A percentile compares a stretch with the other conserved stretches of the same genome.
Conservation (phyloP, 2,329 filamentous ascomycete genomes). For the Venturia asperata region DNA sequence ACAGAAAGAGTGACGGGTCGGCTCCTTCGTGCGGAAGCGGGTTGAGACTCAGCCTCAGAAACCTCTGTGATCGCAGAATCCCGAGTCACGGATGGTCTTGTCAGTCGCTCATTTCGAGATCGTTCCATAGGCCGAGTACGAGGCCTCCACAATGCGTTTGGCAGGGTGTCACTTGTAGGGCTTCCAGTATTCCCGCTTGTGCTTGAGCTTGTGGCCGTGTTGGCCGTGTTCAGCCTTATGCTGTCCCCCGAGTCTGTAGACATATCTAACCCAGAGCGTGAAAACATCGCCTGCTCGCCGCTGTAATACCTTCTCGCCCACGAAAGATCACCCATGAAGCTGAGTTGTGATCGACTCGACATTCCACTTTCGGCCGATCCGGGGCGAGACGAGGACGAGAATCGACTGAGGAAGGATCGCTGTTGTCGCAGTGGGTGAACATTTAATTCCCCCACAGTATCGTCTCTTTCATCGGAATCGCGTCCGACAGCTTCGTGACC, state of each 20-base stretch:
- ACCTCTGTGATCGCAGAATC: slow-evolving; percentile 9
- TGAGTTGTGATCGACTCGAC: slow-evolving; percentile 22
- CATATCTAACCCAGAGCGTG: neutral
- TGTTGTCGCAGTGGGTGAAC: slow-evolving; percentile 32
- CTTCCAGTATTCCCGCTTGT: slow-evolving; percentile 31
- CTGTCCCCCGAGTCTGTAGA: neutral
- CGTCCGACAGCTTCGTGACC: slow-evolving; percentile 26
- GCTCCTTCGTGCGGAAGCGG: slow-evolving; percentile 24
- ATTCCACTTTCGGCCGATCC: slow-evolving; percentile 31
- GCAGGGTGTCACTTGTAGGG: slow-evolving; percentile 34
- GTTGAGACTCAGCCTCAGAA: neutral
- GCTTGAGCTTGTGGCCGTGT: no score
- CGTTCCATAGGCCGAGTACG: slow-evolving; percentile 32
- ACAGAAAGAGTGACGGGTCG: slow-evolving; percentile 24
- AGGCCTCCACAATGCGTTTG: slow-evolving; percentile 32
- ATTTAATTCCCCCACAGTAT: slow-evolving; percentile 35
- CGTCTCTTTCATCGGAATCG: slow-evolving; percentile 33
- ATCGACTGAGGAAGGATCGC: slow-evolving; percentile 29
- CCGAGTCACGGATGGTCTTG: neutral
- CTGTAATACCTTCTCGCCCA: slow-evolving; percentile 19
- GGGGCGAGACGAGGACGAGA: slow-evolving; percentile 29
- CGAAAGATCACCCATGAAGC: slow-evolving; percentile 17
- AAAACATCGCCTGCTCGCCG: slow-evolving; percentile 16
- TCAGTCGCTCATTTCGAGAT: neutral
- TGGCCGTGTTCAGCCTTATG: slow-evolving; percentile 24